Evolutionary conservation across 768 basidiomycete genomes (phyloP).

Genomic region (Tulasnella sp.): DNA sequence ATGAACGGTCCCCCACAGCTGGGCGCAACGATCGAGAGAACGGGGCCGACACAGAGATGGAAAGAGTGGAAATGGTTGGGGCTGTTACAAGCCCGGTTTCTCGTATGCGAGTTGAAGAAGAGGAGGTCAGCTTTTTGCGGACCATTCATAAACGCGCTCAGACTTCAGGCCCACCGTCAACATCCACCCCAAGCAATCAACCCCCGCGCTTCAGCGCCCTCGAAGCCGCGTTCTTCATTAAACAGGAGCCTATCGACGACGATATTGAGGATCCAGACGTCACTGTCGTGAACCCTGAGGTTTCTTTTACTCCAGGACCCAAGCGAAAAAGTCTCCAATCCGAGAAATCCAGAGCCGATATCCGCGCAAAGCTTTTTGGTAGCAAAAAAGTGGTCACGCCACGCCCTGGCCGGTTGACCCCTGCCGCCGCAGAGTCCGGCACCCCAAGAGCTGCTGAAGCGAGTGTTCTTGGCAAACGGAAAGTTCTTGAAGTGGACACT

Average conservation of each 20-base stretch:
- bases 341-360: not conserved
- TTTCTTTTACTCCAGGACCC: not conserved
- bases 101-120: not conserved
- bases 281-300: not conserved
- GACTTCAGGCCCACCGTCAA: not conserved
- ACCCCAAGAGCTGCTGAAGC: not conserved
- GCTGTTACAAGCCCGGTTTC: not conserved
- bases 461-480: not conserved
- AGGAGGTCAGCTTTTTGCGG: not conserved
- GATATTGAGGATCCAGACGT: not conserved
- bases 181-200: not conserved
- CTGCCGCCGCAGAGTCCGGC: not conserved
- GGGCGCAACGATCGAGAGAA: not conserved
- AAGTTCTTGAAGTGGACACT: not conserved
- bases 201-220: not conserved
- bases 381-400: not conserved
- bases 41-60: not conserved
- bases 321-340: not conserved
- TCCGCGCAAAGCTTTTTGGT: not conserved
- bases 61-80: not conserved
- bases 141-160: not conserved
- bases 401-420: not conserved
- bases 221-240: constrained; percentile 11
- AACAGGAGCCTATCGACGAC: constrained; percentile 3
- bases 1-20: not conserved